Percentiles rank a stretch among this genome's conserved stretches.
These are phyloP conservation scores for Chlorella variabilis DNA, from an alignment of 163 green algal genomes.

Conservation along the genomic window DNA sequence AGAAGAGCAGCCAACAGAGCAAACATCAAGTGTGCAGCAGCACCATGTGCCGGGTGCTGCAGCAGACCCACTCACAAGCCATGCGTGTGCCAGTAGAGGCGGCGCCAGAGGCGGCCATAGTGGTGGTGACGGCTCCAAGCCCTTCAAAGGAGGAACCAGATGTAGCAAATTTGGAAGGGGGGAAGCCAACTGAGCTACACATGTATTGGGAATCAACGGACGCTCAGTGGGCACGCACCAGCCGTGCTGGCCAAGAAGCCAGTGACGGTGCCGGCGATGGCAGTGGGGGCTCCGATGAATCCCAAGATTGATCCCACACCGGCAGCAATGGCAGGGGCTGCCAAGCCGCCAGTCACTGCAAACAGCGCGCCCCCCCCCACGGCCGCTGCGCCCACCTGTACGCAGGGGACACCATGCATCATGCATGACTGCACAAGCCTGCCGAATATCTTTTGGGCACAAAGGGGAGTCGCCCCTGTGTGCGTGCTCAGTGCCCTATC, in stretches of 20 bases:
- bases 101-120: slow-evolving; percentile 59
- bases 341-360: slow-evolving; percentile 84
- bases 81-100: slow-evolving; percentile 39
- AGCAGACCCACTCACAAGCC: slow-evolving; percentile 36
- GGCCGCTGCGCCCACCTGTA: slow-evolving; percentile 76
- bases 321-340: slow-evolving; percentile 83
- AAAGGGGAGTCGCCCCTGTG: too few relatives aligned
- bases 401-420: too few relatives aligned
- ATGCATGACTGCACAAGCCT: too few relatives aligned
- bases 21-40: neutral
- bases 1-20: too few relatives aligned
- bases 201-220: too few relatives aligned
- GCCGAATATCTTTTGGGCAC: too few relatives aligned
- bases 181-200: too few relatives aligned
- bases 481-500: too few relatives aligned
- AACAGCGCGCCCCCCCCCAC: slow-evolving; percentile 81
- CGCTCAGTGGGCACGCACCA: too few relatives aligned
- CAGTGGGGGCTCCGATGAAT: slow-evolving; percentile 64
- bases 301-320: slow-evolving; percentile 77
- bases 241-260: slow-evolving; percentile 62
- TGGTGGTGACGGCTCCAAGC: slow-evolving; percentile 41
- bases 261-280: slow-evolving; percentile 69
- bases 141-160: too few relatives aligned
- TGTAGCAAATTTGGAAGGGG: too few relatives aligned
- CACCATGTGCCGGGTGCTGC: neutral